A percentile compares a stretch with the other conserved stretches of the same genome.
phyloP scores from a whole-genome alignment of 2,329 filamentous ascomycete species.

The Hypomyces rosellus region DNA sequence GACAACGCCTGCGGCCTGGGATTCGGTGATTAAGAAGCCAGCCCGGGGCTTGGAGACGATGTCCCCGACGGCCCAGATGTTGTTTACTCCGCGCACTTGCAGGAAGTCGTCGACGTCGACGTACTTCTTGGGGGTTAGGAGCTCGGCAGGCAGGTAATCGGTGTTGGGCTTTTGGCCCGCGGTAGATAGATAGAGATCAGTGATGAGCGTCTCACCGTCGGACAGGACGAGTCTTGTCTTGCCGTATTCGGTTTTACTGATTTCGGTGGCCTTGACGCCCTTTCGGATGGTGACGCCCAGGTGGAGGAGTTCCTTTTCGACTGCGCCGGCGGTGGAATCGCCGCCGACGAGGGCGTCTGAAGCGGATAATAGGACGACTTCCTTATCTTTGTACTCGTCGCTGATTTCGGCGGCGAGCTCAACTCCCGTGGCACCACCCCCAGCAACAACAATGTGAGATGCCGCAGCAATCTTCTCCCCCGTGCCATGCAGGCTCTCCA shows the following conservation, averaged over 20 bases:
- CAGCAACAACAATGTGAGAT: slow-evolving; percentile 48
- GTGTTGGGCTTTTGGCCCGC: slow-evolving; percentile 51
- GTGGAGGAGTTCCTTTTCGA: slow-evolving; percentile 40
- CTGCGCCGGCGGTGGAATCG: slow-evolving; percentile 36
- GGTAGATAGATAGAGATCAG: slow-evolving; percentile 52
- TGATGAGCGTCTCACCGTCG: slow-evolving; percentile 40
- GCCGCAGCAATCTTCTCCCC: slow-evolving; percentile 38
- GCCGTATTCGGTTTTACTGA: slow-evolving; percentile 29
- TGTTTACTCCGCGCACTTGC: slow-evolving; percentile 36
- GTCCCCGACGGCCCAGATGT: slow-evolving; percentile 50
- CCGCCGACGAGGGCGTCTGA: slow-evolving; percentile 37
- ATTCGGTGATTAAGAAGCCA: slow-evolving; percentile 55
- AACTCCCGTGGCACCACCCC: slow-evolving; percentile 50
- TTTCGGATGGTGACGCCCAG: slow-evolving; percentile 45
- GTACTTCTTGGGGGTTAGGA: slow-evolving; percentile 39
- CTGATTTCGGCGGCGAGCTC: slow-evolving; percentile 51
- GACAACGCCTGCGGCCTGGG: slow-evolving; percentile 47
- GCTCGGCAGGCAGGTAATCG: slow-evolving; percentile 40
- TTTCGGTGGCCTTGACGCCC: slow-evolving; percentile 33
- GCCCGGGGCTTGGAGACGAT: slow-evolving; percentile 45
- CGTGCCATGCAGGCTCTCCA: slow-evolving; percentile 34
- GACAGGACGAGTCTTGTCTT: slow-evolving; percentile 43
- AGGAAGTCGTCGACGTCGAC: slow-evolving; percentile 46
- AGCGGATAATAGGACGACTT: slow-evolving; percentile 42
- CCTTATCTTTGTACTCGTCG: slow-evolving; percentile 44